phyloP scores from a whole-genome alignment of 2,329 filamentous ascomycete species.

The Neopestalotiopsis sp. region DNA sequence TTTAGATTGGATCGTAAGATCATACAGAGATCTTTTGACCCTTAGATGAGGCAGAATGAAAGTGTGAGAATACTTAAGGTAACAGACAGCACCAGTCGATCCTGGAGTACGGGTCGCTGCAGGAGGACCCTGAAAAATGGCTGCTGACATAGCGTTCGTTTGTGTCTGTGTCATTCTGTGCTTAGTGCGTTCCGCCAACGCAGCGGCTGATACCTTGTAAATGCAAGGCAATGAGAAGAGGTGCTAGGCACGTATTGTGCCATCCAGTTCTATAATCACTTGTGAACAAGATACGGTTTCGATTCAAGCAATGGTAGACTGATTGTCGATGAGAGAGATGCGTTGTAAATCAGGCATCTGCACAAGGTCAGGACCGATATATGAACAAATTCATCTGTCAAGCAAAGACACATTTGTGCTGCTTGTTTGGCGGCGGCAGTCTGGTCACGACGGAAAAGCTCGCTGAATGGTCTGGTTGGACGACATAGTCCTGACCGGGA shows the following conservation, averaged over 20 bases:
- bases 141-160: neutral
- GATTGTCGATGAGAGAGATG: neutral
- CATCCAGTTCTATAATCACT: neutral
- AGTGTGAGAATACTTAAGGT: conserved; percentile 7
- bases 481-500: too few species aligned
- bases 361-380: neutral
- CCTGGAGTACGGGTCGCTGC: neutral
- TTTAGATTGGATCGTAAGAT: neutral
- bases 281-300: neutral
- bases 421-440: neutral
- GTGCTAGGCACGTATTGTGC: neutral
- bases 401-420: neutral
- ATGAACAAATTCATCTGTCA: neutral
- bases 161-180: neutral
- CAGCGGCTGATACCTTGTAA: too few species aligned
- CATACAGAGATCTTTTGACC: too few species aligned
- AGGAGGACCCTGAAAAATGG: conserved; percentile 1
- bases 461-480: too few species aligned
- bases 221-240: too few species aligned
- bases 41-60: neutral
- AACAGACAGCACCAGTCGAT: conserved; percentile 10
- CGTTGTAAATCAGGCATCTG: neutral
- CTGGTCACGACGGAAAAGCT: too few species aligned
- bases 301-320: neutral
- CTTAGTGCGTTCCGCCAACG: neutral